phyloP scores from a whole-genome alignment of 2,329 filamentous ascomycete species.

The Fusarium staphyleae region DNA sequence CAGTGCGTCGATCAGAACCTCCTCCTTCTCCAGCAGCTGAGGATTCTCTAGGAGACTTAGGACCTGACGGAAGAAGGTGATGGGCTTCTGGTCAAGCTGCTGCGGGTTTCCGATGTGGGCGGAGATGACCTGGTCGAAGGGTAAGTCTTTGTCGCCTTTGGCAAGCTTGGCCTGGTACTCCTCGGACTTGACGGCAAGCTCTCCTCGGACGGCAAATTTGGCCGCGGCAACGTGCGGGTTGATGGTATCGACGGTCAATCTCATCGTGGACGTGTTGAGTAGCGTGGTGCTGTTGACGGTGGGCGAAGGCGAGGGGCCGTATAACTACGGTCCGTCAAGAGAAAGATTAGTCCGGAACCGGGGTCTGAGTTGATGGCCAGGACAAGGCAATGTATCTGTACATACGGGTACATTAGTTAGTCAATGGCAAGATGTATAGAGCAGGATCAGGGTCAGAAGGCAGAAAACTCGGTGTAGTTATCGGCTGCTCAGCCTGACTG shows the following conservation, averaged over 20 bases:
- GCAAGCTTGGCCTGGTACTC: slow-evolving; percentile 80
- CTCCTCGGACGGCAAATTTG: slow-evolving; percentile 95
- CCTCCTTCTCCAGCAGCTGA: slow-evolving; percentile 78
- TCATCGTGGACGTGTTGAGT: no score
- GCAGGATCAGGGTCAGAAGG: no score
- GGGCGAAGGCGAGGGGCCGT: no score
- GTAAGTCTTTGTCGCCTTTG: slow-evolving; percentile 66
- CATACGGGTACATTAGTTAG: no score
- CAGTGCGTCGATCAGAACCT: slow-evolving; percentile 74
- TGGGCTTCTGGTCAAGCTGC: slow-evolving; percentile 98
- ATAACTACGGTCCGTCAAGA: no score
- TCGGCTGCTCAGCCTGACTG: no score
- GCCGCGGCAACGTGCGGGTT: slow-evolving; percentile 87
- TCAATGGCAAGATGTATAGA: no score
- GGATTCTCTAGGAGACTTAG: slow-evolving; percentile 93
- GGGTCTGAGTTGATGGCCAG: no score
- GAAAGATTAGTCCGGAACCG: no score
- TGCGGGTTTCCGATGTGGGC: slow-evolving; percentile 99
- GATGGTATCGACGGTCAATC: slow-evolving; percentile 83
- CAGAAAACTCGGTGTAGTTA: no score
- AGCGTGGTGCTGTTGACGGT: no score
- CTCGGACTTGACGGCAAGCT: slow-evolving; percentile 93
- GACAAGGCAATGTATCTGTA: no score
- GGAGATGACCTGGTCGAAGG: slow-evolving; percentile 90
- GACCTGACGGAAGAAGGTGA: slow-evolving; percentile 98